Conservation (phyloP, 441 rosid species). For the Eutrema salsugineum region DNA sequence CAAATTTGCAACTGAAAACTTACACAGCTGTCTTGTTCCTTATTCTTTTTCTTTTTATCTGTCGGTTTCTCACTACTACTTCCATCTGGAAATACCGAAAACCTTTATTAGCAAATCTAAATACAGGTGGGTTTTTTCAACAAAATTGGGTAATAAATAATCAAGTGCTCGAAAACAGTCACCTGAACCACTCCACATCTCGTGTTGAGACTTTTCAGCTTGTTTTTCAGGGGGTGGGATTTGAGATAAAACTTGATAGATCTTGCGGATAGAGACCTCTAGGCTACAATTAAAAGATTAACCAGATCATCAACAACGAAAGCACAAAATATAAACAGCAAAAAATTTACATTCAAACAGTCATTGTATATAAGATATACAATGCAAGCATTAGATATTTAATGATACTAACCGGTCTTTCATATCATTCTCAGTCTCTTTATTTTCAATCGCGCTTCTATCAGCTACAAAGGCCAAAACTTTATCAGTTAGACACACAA, state of each 20-base stretch:
- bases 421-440: slow-evolving; percentile 28
- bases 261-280: slow-evolving; percentile 44
- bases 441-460: slow-evolving; percentile 6
- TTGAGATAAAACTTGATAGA: slow-evolving; percentile 57
- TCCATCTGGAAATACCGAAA: slow-evolving; percentile 37
- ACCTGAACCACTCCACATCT: slow-evolving; percentile 94
- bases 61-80: slow-evolving; percentile 26
- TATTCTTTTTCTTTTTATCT: slow-evolving; percentile 39
- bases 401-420: slow-evolving; percentile 49
- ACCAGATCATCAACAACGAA: neutral
- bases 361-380: neutral
- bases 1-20: slow-evolving; percentile 22
- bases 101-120: neutral
- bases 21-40: slow-evolving; percentile 46
- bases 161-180: slow-evolving; percentile 21
- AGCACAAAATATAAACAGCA: neutral
- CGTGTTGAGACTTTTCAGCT: slow-evolving; percentile 42
- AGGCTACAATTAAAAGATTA: slow-evolving; percentile 38
- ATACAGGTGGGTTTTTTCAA: neutral
- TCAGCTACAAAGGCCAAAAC: slow-evolving; percentile 34
- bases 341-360: neutral
- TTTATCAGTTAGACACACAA: neutral
- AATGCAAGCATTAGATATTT: neutral
- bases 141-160: neutral
- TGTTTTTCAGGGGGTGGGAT: slow-evolving; percentile 50